Evolutionary conservation across 176 grass and related monocot genomes (phyloP).

Genomic region (Cocos nucifera): DNA sequence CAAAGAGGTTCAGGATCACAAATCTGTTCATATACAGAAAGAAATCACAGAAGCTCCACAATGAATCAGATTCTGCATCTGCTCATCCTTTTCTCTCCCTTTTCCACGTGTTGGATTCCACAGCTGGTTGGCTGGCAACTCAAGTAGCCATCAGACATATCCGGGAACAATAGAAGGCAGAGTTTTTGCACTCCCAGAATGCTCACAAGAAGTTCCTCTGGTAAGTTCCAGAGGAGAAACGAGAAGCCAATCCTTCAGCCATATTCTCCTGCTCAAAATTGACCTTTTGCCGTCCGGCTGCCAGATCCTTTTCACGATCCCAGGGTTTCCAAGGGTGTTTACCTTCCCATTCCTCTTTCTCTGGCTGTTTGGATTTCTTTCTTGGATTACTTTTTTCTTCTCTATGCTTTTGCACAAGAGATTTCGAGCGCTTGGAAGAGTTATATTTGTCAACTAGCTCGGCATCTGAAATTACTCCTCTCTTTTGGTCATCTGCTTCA

Average conservation of each 20-base stretch:
- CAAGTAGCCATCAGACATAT: too few relatives aligned
- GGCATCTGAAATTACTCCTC: constrained; percentile 28
- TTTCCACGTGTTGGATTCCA: too few relatives aligned
- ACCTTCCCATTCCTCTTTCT: constrained; percentile 75
- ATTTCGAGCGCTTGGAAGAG: constrained; percentile 47
- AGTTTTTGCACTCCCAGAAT: neutral
- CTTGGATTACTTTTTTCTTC: constrained; percentile 22
- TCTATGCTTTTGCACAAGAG: constrained; percentile 70
- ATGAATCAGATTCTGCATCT: too few relatives aligned
- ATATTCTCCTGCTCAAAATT: constrained; percentile 59
- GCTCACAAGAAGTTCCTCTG: constrained; percentile 78
- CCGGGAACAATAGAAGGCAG: too few relatives aligned
- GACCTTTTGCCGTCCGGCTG: constrained; percentile 62
- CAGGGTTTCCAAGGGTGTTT: constrained; percentile 96
- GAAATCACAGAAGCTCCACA: too few relatives aligned
- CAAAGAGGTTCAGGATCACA: too few relatives aligned
- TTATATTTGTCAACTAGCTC: constrained; percentile 83
- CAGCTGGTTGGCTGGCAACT: too few relatives aligned
- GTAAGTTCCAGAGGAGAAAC: constrained; percentile 63
- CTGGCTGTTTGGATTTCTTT: constrained; percentile 52
- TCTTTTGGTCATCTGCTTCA: constrained; percentile 42
- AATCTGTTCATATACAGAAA: too few relatives aligned
- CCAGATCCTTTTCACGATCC: constrained; percentile 88
- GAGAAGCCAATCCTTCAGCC: constrained; percentile 55
- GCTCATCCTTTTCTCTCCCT: too few relatives aligned